Evolutionary conservation across 2,329 filamentous ascomycete genomes (phyloP).

Genomic region (Talaromyces sp.): DNA sequence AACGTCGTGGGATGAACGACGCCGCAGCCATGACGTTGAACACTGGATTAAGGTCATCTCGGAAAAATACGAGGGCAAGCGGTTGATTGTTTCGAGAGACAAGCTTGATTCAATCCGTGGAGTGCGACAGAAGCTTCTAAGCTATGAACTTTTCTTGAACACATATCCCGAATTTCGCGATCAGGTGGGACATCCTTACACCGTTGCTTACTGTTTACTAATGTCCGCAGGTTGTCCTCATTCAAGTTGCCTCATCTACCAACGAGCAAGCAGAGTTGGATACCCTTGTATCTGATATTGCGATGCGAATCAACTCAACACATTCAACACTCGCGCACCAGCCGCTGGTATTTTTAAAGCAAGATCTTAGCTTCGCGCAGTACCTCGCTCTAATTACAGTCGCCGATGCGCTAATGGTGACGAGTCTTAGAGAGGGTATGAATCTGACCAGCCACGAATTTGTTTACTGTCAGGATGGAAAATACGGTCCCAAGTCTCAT

Average conservation of each 20-base stretch:
- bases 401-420: conserved; percentile 90
- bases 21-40: conserved; percentile 68
- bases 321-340: conserved; percentile 90
- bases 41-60: conserved; percentile 77
- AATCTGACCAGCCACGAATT: conserved; percentile 95
- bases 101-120: conserved; percentile 92
- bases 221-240: conserved; percentile 67
- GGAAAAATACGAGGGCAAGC: conserved; percentile 82
- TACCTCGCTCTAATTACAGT: conserved; percentile 89
- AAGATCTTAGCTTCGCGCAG: conserved; percentile 88
- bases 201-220: background rate
- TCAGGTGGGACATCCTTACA: conserved; percentile 42
- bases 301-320: conserved; percentile 86
- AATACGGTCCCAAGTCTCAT: conserved; percentile 69
- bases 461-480: conserved; percentile 86
- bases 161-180: conserved; percentile 88
- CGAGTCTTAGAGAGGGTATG: conserved; percentile 94
- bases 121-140: conserved; percentile 86
- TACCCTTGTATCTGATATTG: conserved; percentile 86
- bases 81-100: conserved; percentile 86
- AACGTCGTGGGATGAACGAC: conserved; percentile 66
- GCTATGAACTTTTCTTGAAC: conserved; percentile 91
- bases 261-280: conserved; percentile 85
- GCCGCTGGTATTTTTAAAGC: conserved; percentile 87
- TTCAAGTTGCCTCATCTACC: conserved; percentile 89